Evolutionary conservation across 164 flowering plant species (phyloP).

Genomic region (Chimonanthus praecox): DNA sequence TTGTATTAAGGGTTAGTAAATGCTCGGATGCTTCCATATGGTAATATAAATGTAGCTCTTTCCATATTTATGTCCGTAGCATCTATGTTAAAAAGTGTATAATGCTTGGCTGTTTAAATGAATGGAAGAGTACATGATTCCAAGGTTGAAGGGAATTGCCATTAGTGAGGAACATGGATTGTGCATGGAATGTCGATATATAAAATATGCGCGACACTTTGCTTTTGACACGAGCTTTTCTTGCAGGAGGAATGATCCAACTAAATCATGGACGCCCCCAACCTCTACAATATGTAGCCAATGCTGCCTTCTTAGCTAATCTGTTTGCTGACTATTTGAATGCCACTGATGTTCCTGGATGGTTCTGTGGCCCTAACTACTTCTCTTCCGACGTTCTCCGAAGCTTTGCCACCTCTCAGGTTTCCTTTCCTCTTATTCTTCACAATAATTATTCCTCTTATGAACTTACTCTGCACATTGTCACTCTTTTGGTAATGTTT

Average conservation of each 20-base stretch:
- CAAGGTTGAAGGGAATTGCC: too few species aligned
- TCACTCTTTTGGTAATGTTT: too few species aligned
- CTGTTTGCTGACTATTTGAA: conserved; percentile 67
- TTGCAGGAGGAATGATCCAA: conserved; percentile 65
- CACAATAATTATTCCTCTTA: too few species aligned
- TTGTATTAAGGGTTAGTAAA: too few species aligned
- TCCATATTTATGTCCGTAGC: too few species aligned
- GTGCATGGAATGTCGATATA: conserved; percentile 24
- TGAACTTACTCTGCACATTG: too few species aligned
- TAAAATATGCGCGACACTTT: too few species aligned
- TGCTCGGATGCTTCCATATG: too few species aligned
- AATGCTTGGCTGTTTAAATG: too few species aligned
- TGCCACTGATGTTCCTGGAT: conserved; percentile 56
- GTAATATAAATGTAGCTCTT: too few species aligned
- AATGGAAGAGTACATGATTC: too few species aligned
- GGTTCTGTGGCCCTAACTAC: conserved; percentile 52
- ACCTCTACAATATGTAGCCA: conserved; percentile 62
- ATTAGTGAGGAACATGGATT: conserved; percentile 29
- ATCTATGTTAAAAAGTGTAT: too few species aligned
- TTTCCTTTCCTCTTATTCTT: conserved; percentile 2
- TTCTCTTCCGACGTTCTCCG: conserved; percentile 25
- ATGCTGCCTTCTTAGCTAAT: conserved; percentile 70
- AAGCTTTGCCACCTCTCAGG: conserved; percentile 62
- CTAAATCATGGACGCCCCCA: conserved; percentile 52
- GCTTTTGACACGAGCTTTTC: background rate